These are phyloP conservation scores for Eucalyptus tenuipes DNA, from an alignment of 345 rosid genomes.

Conservation along the genomic window DNA sequence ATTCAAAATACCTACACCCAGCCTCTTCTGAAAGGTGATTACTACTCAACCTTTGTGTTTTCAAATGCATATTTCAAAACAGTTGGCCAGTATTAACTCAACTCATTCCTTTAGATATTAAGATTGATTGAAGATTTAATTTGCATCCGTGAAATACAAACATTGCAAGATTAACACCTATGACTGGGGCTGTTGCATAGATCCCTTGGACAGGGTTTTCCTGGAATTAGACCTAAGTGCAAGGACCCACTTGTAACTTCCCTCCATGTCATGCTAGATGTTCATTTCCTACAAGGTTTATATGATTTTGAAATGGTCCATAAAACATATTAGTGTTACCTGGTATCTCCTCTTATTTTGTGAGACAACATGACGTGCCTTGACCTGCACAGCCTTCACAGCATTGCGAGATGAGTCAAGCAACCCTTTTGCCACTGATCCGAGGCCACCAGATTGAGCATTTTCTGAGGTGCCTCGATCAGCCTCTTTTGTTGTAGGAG, in stretches of 20 bases:
- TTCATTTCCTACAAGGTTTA: background rate
- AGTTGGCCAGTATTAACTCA: background rate
- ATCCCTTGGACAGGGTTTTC: background rate
- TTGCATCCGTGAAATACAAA: background rate
- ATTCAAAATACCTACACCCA: background rate
- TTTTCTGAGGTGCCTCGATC: conserved; percentile 17
- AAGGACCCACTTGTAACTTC: background rate
- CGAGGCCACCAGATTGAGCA: conserved; percentile 41
- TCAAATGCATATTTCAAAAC: background rate
- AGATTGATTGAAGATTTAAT: background rate
- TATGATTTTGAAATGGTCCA: background rate
- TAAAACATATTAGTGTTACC: conserved; percentile 13
- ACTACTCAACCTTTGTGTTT: background rate
- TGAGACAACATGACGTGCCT: conserved; percentile 89
- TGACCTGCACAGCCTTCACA: conserved; percentile 87
- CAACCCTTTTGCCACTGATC: conserved; percentile 62
- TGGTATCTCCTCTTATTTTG: conserved; percentile 96
- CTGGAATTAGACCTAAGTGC: background rate
- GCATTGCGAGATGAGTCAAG: conserved; percentile 85
- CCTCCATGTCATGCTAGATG: background rate
- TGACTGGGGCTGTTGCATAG: background rate
- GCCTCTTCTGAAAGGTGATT: background rate
- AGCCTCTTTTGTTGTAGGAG: conserved; percentile 20
- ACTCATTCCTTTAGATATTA: background rate
- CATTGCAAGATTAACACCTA: background rate